These are phyloP conservation scores for Talaromyces funiculosus DNA, from an alignment of 2,329 filamentous ascomycete genomes.

Conservation along the genomic window DNA sequence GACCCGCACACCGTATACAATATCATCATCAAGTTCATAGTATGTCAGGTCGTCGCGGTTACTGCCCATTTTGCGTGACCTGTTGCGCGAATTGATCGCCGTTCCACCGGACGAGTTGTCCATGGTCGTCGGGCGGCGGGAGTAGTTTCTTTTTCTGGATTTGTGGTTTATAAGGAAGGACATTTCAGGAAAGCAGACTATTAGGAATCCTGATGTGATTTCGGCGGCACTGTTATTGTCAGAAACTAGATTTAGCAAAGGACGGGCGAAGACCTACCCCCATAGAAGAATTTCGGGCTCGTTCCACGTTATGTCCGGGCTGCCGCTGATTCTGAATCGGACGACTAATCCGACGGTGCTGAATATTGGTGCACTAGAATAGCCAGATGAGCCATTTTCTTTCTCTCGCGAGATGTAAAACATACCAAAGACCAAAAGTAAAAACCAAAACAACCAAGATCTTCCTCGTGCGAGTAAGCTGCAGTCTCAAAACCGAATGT, in stretches of 20 bases:
- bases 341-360: conserved; percentile 15
- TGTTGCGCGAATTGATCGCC: conserved; percentile 3
- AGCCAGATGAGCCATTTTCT: background rate
- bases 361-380: conserved; percentile 10
- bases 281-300: conserved; percentile 15
- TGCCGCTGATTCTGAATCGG: conserved; percentile 9
- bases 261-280: background rate
- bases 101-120: background rate
- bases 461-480: conserved; percentile 12
- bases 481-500: conserved; percentile 12
- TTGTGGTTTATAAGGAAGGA: conserved; percentile 9
- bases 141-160: conserved; percentile 4
- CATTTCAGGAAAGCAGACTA: conserved; percentile 16
- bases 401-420: background rate
- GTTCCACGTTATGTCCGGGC: conserved; percentile 13
- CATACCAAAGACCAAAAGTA: conserved; percentile 15
- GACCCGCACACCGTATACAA: conserved; percentile 13
- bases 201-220: conserved; percentile 9
- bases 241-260: background rate
- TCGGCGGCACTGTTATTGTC: conserved; percentile 8
- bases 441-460: conserved; percentile 11
- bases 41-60: conserved; percentile 9
- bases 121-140: conserved; percentile 6
- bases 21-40: conserved; percentile 14
- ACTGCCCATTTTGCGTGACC: conserved; percentile 12